Evolutionary conservation across 2,329 filamentous ascomycete species (phyloP), one percentile per base, ranked within the genome.

Genomic region (Laburnicola sp.): DNA sequence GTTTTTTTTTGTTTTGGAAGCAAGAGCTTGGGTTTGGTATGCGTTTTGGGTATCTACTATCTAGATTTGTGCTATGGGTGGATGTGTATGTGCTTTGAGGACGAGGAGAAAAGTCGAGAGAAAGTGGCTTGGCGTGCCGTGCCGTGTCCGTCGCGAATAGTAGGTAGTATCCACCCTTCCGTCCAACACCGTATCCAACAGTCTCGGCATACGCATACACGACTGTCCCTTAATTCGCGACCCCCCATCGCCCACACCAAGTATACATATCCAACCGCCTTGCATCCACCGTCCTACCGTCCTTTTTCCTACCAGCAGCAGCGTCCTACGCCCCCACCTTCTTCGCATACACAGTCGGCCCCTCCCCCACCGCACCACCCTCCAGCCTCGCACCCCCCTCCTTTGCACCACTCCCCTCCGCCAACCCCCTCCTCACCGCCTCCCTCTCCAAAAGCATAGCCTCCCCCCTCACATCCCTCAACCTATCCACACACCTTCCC

Each of bases 401-500:
- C 2, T 47, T 51, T 2, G 42, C 42, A 1, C 6, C 45, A 9
- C 31, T 37, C 9, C 31, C 58, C 49, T 16, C 57, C 34, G 25
- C 54, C 57, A 70, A 43, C 27, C 60, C 47, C 32, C 48, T 63
- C 39, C 54, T 48, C 27, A 63, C 60, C 1, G 45, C 59, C n/a
- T 86, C 82, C 36, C 83, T 78, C 74, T 88, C 85, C 11, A 82
- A 72, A 27, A 76, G 79, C 47, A 82, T 76, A 16, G 84, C 81
- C 54, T 82, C 80, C 36, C 81, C 78, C 52, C 88, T 78, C 40
- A 86, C 84, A 22, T 75, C 73, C 67, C 89, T 85, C 53, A 94
- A 74, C 56, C 89, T 78, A 70, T 91, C 86, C 1, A 92, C 83
- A 0, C 87, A 87, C 42, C 83, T 76, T 50, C 87, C 80, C 54